These are phyloP conservation scores for Parascedosporium putredinis DNA, from an alignment of 2,329 filamentous ascomycete species.

Conservation along the genomic window DNA sequence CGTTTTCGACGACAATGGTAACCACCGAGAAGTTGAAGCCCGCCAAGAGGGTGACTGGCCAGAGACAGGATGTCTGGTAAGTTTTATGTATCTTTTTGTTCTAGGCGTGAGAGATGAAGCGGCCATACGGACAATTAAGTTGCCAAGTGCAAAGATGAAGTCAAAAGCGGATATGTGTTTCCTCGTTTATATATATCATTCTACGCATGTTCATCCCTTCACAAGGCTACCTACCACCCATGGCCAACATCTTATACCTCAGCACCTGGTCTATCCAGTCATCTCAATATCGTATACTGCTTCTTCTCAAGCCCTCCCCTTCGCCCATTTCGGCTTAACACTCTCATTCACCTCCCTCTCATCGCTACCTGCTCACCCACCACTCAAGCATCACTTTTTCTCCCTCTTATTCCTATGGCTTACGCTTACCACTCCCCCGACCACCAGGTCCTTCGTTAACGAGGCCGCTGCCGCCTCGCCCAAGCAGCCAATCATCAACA, in stretches of 20 bases:
- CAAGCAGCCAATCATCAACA: slow-evolving; percentile 53
- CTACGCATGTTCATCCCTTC: too few relatives aligned
- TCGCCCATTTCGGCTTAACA: neutral
- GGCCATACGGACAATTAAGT: too few relatives aligned
- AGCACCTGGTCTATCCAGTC: too few relatives aligned
- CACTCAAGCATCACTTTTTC: neutral
- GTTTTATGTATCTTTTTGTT: slow-evolving; percentile 12
- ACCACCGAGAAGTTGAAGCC: slow-evolving; percentile 36
- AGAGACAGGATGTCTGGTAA: slow-evolving; percentile 43
- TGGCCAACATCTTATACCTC: too few relatives aligned
- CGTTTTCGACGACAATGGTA: slow-evolving; percentile 27
- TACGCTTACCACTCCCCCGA: slow-evolving; percentile 7
- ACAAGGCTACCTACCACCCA: too few relatives aligned
- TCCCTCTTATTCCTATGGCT: too few relatives aligned
- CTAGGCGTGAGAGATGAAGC: neutral
- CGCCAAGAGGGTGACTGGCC: slow-evolving; percentile 37
- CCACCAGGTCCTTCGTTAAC: slow-evolving; percentile 51
- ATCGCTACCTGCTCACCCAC: neutral
- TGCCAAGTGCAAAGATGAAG: too few relatives aligned
- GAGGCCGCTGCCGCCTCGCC: slow-evolving; percentile 54
- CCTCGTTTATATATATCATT: too few relatives aligned
- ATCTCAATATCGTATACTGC: too few relatives aligned
- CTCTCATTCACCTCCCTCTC: neutral
- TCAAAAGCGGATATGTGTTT: too few relatives aligned
- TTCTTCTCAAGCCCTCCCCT: too few relatives aligned